Base-by-base conservation (phyloP, 225 moss, liverwort and hornwort species). In the Sphagnum contortum region DNA sequence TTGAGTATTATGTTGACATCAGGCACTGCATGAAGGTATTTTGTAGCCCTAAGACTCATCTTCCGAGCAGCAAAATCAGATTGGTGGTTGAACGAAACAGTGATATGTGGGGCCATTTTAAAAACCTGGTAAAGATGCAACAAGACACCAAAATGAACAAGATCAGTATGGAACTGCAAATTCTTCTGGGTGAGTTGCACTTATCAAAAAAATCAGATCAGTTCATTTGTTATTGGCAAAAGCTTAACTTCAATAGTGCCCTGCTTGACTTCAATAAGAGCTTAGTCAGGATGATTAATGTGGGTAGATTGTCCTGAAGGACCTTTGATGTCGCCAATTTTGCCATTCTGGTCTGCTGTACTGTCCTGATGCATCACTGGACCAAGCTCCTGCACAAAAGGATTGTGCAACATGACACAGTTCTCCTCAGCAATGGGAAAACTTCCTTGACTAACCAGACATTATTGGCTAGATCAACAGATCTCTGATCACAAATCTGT, bases 311-410 rank as follows among this genome's bases (percentile, higher is more conserved):
- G 66, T 66, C 66, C 66, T 46, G 55, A 57, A 47, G 66, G 56
- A 56, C 66, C 66, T n/a, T 46, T 48, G 12, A 66, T 46, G 66
- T 66, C 66, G n/a, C 66, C 66, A 55, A 66, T 56, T 57, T 57
- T 56, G 45, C 45, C 45, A 56, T 54, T 45, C 54, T 66, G 65
- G 29, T 29, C 51, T 65, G 66, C n/a, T 12, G 51, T 13, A 44
- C 58, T 48, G 29, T 45, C 4, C 45, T 64, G 50, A 29, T 64
- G 51, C 12, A 48, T 3, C 50, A 64, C 4, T 14, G 4, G 61
- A 8, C 29, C 46, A 45, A 13, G 58, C 12, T 58, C 58, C 58
- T 58, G 58, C 58, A 58, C 29, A 61, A 11, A 61, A 45, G 48
- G 61, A 12, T 11, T 11, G 45, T 61, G 46, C 7, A 61, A 48